Evolutionary conservation across 2,329 filamentous ascomycete genomes (phyloP), one percentile per base, ranked within the genome.

Genomic region (Pseudogymnoascus sp.): DNA sequence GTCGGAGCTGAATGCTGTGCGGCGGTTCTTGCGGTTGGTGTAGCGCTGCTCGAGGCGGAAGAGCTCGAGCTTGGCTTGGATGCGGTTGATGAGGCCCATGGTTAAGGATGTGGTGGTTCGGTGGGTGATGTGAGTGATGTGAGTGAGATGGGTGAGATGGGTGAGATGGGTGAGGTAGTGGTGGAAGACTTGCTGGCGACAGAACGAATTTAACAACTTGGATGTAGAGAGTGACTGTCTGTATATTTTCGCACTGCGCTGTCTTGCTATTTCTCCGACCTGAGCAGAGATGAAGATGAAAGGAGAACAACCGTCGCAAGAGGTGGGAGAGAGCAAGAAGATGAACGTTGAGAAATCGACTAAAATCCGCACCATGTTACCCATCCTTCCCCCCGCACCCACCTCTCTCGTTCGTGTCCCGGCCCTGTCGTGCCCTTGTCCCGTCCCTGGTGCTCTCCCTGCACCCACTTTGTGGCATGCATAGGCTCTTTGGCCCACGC

Each of bases 11-110:
- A 96, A 96, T 63, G 90, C 94, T 60, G 87, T 92, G 73, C 93
- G 90, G 68, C 93, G 90, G 69, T 85, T 77, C 70, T 93, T 91
- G 73, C 91, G 88, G 70, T 89, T 89, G 59, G 92, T 95, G 80
- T 97, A 97, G 69, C 91, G 88, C 78, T 97, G 88, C 78, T 97
- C 93, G 67, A 97, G 87, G 58, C 91, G 90, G 81, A 96, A 94
- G 71, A 97, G 85, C 80, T 97, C 91, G 70, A 95, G 79, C 79
- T 89, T 84, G 63, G 83, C 80, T 68, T 86, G 80, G 72, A 86
- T 81, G 72, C 81, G 79, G 63, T 83, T 79, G 68, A 87, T 70
- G 69, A 86, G 70, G 58, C 37, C 67, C 64, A 60, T 61, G 60
- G 16, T 32, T 54, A 11, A 16, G 47, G 47, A 18, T n/a, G 16